These are phyloP conservation scores for Proliferodiscus dingleyae DNA, from an alignment of 2,329 filamentous ascomycete species.

Conservation along the genomic window DNA sequence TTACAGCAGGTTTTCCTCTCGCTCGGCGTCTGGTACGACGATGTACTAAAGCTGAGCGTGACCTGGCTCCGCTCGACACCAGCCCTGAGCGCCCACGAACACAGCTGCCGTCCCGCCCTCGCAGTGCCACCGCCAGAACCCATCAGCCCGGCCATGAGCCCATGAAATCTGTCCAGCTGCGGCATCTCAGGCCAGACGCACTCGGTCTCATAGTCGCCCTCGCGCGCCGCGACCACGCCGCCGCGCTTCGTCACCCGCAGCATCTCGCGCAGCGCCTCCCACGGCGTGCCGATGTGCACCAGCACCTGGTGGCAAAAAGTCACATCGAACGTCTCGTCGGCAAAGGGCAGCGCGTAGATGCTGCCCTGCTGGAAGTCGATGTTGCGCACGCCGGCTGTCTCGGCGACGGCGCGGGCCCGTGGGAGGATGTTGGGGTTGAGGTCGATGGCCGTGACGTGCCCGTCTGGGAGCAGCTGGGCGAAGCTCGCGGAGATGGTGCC, in stretches of 20 bases:
- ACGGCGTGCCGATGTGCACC: constrained; percentile 48
- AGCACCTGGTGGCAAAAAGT: constrained; percentile 56
- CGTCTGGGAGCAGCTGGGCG: constrained; percentile 36
- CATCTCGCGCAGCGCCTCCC: constrained; percentile 48
- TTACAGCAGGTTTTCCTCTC: constrained; percentile 23
- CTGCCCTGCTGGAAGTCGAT: constrained; percentile 23
- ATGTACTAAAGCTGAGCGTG: constrained; percentile 19
- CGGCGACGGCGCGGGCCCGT: constrained; percentile 15
- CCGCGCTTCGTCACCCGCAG: constrained; percentile 47
- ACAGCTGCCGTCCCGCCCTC: constrained; percentile 25
- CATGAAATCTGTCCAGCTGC: too few species aligned
- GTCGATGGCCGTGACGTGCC: constrained; percentile 39
- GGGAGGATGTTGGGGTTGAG: constrained; percentile 21
- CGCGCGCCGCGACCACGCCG: constrained; percentile 47
- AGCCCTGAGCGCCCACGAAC: constrained; percentile 29
- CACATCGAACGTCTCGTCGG: constrained; percentile 50
- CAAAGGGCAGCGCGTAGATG: constrained; percentile 33
- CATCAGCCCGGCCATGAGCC: not conserved
- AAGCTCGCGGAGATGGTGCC: constrained; percentile 44
- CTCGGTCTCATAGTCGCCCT: constrained; percentile 32
- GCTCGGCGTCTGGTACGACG: constrained; percentile 17
- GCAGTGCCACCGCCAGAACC: constrained; percentile 20
- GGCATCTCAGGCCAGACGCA: constrained; percentile 29
- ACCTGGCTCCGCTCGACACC: constrained; percentile 17
- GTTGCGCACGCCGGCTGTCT: constrained; percentile 18